A percentile compares a stretch with the other conserved stretches of the same genome.
Conservation (phyloP, 2,329 filamentous ascomycete species). For the Pyricularia sp. region DNA sequence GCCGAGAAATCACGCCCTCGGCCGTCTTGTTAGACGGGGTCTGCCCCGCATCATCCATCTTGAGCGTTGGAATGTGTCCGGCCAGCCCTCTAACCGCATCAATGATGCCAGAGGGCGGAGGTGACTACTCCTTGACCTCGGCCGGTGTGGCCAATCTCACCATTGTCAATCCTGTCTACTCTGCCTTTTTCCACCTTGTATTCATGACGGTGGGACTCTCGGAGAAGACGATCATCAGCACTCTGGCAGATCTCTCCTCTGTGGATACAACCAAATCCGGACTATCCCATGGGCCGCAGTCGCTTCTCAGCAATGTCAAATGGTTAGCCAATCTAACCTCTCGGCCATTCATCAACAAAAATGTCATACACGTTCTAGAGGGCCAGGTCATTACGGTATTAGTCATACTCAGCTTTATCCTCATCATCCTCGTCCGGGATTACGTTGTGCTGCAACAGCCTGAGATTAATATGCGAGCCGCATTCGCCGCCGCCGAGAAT, state of each 20-base stretch:
- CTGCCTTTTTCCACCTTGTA: conserved; percentile 19
- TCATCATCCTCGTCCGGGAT: conserved; percentile 94
- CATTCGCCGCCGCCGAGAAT: conserved; percentile 35
- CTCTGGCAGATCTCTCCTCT: neutral
- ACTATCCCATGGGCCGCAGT: neutral
- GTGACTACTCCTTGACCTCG: neutral
- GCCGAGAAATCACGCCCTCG: conserved; percentile 12
- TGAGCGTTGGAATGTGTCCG: conserved; percentile 20
- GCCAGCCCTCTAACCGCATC: conserved; percentile 27
- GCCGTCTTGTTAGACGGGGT: conserved; percentile 19
- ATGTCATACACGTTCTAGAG: conserved; percentile 76
- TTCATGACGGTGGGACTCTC: conserved; percentile 15
- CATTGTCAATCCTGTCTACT: conserved; percentile 21
- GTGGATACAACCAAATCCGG: conserved; percentile 8
- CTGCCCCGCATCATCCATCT: conserved; percentile 17
- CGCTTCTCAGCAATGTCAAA: conserved; percentile 47
- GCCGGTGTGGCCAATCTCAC: conserved; percentile 20
- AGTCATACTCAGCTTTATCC: conserved; percentile 87
- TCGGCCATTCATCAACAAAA: conserved; percentile 63
- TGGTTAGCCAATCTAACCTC: conserved; percentile 55
- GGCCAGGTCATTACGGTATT: conserved; percentile 88
- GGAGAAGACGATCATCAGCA: conserved; percentile 9
- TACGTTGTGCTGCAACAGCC: conserved; percentile 98
- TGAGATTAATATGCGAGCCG: conserved; percentile 71
- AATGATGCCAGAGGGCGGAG: neutral